Conservation (phyloP, 805 yeast species). For the Teunomyces lycoperdinae region DNA sequence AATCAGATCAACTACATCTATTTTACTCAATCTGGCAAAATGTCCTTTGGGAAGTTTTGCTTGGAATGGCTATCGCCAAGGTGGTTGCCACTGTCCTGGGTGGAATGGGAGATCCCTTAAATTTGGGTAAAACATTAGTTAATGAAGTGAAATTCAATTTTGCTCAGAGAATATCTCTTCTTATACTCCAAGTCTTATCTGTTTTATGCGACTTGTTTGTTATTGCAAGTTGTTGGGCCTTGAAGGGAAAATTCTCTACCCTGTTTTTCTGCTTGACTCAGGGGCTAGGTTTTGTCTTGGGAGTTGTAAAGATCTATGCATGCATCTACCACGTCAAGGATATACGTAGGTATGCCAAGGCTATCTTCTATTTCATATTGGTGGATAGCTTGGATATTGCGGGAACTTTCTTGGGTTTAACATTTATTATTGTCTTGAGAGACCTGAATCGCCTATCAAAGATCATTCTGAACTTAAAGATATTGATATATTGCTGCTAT, state of each 20-base stretch:
- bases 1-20: neutral
- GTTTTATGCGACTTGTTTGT: constrained; percentile 2
- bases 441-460: constrained; percentile 2
- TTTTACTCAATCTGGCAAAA: neutral
- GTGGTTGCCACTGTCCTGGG: constrained; percentile 1
- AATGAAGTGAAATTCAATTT: neutral
- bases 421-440: neutral
- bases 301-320: neutral
- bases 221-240: neutral
- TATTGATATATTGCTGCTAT: constrained; percentile 1
- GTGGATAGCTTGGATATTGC: neutral
- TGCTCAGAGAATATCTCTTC: neutral
- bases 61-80: neutral
- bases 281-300: constrained; percentile 1
- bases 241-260: constrained; percentile 1
- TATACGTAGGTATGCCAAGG: neutral
- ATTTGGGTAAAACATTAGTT: neutral
- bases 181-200: neutral
- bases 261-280: constrained; percentile 1
- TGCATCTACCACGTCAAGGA: neutral
- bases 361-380: neutral
- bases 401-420: neutral
- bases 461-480: neutral
- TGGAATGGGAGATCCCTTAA: neutral
- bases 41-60: neutral